Base-by-base conservation (phyloP, 2,329 filamentous ascomycete genomes). In the Apiospora marii region DNA sequence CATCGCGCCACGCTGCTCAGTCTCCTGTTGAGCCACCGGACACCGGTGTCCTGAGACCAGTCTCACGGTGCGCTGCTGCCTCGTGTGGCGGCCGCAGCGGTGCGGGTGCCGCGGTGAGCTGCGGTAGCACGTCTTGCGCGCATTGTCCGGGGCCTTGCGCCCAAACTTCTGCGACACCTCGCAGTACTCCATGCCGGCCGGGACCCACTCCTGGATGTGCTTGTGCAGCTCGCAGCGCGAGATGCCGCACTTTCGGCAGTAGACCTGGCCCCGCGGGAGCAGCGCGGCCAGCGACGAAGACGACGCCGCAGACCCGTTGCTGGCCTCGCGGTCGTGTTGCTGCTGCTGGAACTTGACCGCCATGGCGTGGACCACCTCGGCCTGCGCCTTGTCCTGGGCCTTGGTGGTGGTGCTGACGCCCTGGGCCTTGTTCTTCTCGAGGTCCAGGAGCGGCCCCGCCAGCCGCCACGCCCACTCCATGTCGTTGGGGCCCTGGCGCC, bases 381-480 rank as follows among this genome's bases (percentile, higher is more conserved):
- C 44, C 44, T 68, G 67, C 13, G 41, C 44, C 43, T 61, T 72
- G 24, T 74, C 75, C 70, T 73, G 68, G 51, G 58, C 67, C 12
- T 71, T 72, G 41, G 71, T 73, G 49, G 70, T 72, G 44, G 67
- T 34, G 27, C 27, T 30, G 75, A 72, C 78, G 72, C 67, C 30
- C 67, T 68, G 24, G 12, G 44, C 43, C 71, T 69, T 64, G 71
- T 44, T 30, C 44, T 72, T 72, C 53, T 49, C 44, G 44, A 48
- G 27, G 68, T 49, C 46, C n/a, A 70, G 48, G 1, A 87, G 82
- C 16, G 83, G 83, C 1, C 86, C 85, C 3, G 89, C 87, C 69
- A 88, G 83, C 74, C 89, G 87, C 89, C 90, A 92, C 64, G 89
- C 89, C 85, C 88, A 90, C 78, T 92, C 90, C 78, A 90, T 85